Evolutionary conservation across 2,329 filamentous ascomycete genomes (phyloP), one percentile per base, ranked within the genome.

Genomic region (Claviceps sorghi): DNA sequence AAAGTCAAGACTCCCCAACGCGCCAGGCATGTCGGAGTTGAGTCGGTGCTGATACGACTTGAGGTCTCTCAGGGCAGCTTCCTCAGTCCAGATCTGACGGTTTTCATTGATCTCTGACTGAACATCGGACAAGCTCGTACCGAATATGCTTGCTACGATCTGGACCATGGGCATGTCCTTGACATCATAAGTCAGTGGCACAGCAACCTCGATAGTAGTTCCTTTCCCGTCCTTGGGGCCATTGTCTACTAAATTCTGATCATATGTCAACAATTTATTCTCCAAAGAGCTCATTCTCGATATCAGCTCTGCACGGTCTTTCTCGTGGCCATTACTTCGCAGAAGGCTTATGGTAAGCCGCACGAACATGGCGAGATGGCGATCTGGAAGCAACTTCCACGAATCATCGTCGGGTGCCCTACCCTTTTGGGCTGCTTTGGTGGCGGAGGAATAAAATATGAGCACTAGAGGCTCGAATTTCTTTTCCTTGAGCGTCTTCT

Each of bases 141-240:
- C 86, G 68, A 97, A 98, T 57, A 96, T 86, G 60, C 78, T 83
- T 49, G 85, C 86, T 29, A 98, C 90, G 38, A 84, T 79, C 65
- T 93, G 84, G 30, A 95, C 93, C 69, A 96, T 78, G 40, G 84
- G 84, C 93, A 98, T 98, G 64, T 98, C 93, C 68, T 93, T 95
- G 64, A 97, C 84, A 67, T 96, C 88, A 67, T 95, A 88, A 62
- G 82, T 93, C 53, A 94, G 72, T 11, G 91, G 89, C 2, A 89
- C 80, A 53, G 86, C 77, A 22, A 91, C 86, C 66, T 96, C 91
- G 57, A 93, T 77, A 9, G 84, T 86, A 21, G 63, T 67, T 32
- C 67, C 68, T 22, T 61, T 61, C 13, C 63, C 62, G 51, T 66
- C 65, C 30, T 63, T 38, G 36, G 36, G 58, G 36, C 64, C 64